phyloP scores from a whole-genome alignment of 2,329 filamentous ascomycete genomes.

The Stemphylium beticola region DNA sequence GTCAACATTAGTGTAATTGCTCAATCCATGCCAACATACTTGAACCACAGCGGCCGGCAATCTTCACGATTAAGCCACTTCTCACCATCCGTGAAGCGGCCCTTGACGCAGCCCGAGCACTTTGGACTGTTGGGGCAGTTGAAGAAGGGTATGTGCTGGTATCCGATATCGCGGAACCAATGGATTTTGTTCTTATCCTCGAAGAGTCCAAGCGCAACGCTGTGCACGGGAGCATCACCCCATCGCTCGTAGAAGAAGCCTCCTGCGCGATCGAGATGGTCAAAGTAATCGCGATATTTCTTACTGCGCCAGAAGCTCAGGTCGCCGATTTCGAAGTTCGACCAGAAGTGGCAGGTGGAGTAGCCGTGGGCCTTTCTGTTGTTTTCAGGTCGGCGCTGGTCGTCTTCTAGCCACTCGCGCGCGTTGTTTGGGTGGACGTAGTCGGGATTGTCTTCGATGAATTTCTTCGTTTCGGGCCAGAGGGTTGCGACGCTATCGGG shows the following conservation, averaged over 20 bases:
- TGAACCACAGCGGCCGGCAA: constrained; percentile 96
- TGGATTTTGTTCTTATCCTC: constrained; percentile 90
- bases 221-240: constrained; percentile 97
- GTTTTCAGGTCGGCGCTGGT: constrained; percentile 75
- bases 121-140: constrained; percentile 98
- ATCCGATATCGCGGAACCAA: constrained; percentile 99
- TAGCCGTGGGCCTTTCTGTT: constrained; percentile 86
- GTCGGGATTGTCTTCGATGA: constrained; percentile 81
- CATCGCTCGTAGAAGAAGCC: constrained; percentile 99
- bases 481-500: constrained; percentile 84
- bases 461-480: constrained; percentile 96
- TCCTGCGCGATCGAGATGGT: constrained; percentile 89
- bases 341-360: constrained; percentile 99
- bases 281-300: constrained; percentile 93
- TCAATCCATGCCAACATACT: constrained; percentile 82
- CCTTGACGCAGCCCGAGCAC: constrained; percentile 85
- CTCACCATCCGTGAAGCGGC: constrained; percentile 88
- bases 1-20: not conserved
- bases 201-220: constrained; percentile 88
- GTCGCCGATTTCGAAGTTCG: constrained; percentile 96
- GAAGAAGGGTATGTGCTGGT: constrained; percentile 98
- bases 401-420: constrained; percentile 85
- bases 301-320: constrained; percentile 91
- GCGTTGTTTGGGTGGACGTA: constrained; percentile 85
- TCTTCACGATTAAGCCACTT: constrained; percentile 86